Evolutionary conservation across 139 green algal genomes (phyloP).

Genomic region (Haematococcus lacustris): DNA sequence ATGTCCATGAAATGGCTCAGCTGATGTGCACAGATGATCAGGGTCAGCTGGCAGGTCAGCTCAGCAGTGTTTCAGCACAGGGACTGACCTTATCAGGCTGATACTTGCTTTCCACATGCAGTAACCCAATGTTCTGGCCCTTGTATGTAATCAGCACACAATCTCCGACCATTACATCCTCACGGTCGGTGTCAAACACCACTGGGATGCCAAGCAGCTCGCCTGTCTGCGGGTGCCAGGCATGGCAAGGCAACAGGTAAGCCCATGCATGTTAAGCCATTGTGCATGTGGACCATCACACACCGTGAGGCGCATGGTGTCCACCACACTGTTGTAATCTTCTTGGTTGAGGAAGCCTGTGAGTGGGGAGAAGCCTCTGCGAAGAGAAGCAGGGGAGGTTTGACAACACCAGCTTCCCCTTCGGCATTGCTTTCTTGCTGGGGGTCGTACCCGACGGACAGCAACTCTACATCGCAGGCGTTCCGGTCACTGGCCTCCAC

Average conservation of each 20-base stretch:
- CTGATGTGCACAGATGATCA: too few species aligned
- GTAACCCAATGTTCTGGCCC: conserved; percentile 57
- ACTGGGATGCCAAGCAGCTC: conserved; percentile 76
- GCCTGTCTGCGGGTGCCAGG: conserved; percentile 24
- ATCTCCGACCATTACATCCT: conserved; percentile 51
- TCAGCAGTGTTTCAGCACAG: neutral
- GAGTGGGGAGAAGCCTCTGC: conserved; percentile 79
- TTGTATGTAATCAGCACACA: conserved; percentile 61
- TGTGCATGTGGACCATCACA: too few species aligned
- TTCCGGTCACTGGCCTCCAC: conserved; percentile 80
- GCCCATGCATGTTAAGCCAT: too few species aligned
- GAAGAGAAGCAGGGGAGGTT: neutral
- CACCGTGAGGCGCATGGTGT: conserved; percentile 62
- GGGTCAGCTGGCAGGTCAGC: neutral
- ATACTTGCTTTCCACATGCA: conserved; percentile 63
- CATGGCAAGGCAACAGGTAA: neutral
- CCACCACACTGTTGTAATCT: conserved; percentile 78
- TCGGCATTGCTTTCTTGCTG: too few species aligned
- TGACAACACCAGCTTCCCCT: too few species aligned
- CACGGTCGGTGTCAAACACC: conserved; percentile 72
- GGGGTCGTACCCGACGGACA: conserved; percentile 74
- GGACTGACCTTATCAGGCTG: conserved; percentile 33
- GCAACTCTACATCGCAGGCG: conserved; percentile 89
- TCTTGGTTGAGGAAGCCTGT: conserved; percentile 82
- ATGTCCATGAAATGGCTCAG: too few species aligned